Percentiles rank a stretch among this genome's conserved stretches.
Evolutionary conservation across 768 basidiomycete species (phyloP).

Genomic region (Kwoniella europaea): DNA sequence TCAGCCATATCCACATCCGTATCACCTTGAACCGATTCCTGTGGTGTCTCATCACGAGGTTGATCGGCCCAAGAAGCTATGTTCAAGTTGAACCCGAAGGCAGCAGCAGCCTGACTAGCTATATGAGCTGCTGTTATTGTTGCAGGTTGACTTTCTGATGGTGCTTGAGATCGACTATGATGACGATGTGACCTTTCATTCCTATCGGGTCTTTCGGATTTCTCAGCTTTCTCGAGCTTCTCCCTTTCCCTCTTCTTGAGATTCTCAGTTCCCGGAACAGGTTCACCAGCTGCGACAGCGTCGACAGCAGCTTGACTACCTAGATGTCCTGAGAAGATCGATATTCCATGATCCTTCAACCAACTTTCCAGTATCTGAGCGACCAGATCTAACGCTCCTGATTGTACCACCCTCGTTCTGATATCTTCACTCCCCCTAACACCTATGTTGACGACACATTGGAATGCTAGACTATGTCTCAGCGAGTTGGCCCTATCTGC

Average conservation of each 20-base stretch:
- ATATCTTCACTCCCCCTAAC: conserved; percentile 93
- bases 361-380: conserved; percentile 92
- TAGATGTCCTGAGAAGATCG: conserved; percentile 77
- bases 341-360: conserved; percentile 84
- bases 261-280: conserved; percentile 27
- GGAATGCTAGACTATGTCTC: conserved; percentile 81
- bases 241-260: conserved; percentile 15
- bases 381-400: conserved; percentile 89
- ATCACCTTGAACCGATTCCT: conserved; percentile 32
- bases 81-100: conserved; percentile 18
- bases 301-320: conserved; percentile 63
- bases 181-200: conserved; percentile 22
- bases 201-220: conserved; percentile 4
- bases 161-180: conserved; percentile 3
- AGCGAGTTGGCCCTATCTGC: conserved; percentile 53
- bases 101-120: conserved; percentile 19
- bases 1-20: conserved; percentile 55
- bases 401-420: conserved; percentile 88
- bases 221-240: conserved; percentile 9
- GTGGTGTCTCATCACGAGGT: conserved; percentile 2
- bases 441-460: conserved; percentile 96
- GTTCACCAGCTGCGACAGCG: conserved; percentile 25
- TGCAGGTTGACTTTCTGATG: conserved; percentile 5
- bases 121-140: conserved; percentile 11
- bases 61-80: background rate